Conservation (phyloP, 2,329 filamentous ascomycete genomes). For the Venturia oleaginea region DNA sequence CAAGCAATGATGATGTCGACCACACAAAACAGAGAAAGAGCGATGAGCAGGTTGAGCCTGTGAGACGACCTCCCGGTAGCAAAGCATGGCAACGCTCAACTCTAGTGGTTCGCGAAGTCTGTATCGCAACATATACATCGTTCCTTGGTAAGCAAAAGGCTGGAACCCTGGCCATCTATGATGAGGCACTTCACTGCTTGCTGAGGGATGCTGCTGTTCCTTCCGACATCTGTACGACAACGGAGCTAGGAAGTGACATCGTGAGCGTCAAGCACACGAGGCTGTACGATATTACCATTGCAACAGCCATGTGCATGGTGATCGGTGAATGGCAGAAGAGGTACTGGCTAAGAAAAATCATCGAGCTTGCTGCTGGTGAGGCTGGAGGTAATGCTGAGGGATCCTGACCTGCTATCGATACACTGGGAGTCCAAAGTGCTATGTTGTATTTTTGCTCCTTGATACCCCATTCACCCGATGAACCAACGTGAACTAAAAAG, state of each 20-base stretch:
- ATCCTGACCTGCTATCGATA: neutral
- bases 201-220: slow-evolving; percentile 14
- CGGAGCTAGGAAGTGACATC: neutral
- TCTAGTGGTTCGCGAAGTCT: slow-evolving; percentile 18
- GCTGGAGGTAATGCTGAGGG: neutral
- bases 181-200: slow-evolving; percentile 19
- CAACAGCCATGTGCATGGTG: slow-evolving; percentile 27
- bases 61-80: neutral
- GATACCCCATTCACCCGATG: too few relatives aligned
- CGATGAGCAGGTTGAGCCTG: neutral
- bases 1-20: neutral
- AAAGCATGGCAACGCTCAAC: neutral
- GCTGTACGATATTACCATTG: slow-evolving; percentile 25
- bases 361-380: neutral
- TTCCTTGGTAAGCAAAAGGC: slow-evolving; percentile 22
- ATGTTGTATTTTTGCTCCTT: too few relatives aligned
- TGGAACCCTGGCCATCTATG: slow-evolving; percentile 23
- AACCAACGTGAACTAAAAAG: too few relatives aligned
- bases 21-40: neutral
- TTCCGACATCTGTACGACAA: neutral
- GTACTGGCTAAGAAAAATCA: neutral
- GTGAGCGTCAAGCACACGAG: slow-evolving; percentile 13
- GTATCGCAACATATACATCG: slow-evolving; percentile 23
- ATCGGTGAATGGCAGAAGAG: slow-evolving; percentile 25
- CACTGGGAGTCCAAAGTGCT: too few relatives aligned